Evolutionary conservation across 2,329 filamentous ascomycete species (phyloP).

Genomic region (Rutstroemia sp.): DNA sequence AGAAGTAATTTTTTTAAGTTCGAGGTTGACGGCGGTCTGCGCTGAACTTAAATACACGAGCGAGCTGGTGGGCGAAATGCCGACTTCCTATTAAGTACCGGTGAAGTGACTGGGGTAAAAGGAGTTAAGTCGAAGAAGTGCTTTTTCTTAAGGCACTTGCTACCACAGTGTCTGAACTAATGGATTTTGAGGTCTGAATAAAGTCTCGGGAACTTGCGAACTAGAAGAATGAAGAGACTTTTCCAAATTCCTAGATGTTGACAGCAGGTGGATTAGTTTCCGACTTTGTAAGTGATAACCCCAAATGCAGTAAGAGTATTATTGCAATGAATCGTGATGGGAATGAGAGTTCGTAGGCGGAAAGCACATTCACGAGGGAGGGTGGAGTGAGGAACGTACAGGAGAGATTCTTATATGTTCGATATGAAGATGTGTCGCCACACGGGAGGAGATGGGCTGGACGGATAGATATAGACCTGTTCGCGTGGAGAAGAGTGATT

Average conservation of each 20-base stretch:
- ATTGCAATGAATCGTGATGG: no score
- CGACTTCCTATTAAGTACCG: background rate
- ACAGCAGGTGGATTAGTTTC: background rate
- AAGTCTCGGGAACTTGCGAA: constrained; percentile 24
- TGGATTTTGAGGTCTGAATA: constrained; percentile 7
- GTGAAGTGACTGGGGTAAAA: constrained; percentile 3
- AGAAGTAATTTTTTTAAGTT: no score
- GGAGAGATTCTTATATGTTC: constrained; percentile 22
- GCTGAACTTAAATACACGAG: no score
- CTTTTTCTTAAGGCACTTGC: constrained; percentile 1
- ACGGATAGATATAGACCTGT: constrained; percentile 20
- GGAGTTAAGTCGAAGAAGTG: constrained; percentile 3
- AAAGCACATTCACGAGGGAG: background rate
- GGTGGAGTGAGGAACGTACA: constrained; percentile 18
- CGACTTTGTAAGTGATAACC: background rate
- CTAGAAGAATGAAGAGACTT: no score
- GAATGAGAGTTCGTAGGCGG: constrained; percentile 6
- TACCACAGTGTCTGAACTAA: constrained; percentile 4
- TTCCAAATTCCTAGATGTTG: background rate
- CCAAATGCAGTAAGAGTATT: no score
- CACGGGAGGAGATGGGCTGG: constrained; percentile 13
- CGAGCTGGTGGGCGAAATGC: background rate
- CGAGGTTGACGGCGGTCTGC: no score
- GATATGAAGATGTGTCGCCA: constrained; percentile 27
- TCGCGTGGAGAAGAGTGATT: constrained; percentile 19